Conservation (phyloP, 2,329 filamentous ascomycete genomes). For the Paecilomyces formosus region DNA sequence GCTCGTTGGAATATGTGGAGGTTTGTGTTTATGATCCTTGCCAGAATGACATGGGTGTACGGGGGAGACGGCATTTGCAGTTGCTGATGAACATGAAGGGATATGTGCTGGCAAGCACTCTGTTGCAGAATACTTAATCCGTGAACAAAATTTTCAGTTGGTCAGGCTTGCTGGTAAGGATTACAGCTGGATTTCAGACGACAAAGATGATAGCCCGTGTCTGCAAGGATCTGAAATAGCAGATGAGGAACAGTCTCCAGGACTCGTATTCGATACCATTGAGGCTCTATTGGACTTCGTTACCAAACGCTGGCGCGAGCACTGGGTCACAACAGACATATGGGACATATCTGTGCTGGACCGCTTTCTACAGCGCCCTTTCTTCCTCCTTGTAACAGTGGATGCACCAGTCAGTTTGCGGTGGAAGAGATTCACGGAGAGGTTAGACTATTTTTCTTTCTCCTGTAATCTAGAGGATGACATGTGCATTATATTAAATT, state of each 20-base stretch:
- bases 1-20: slow-evolving; percentile 46
- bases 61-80: not conserved
- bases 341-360: slow-evolving; percentile 67
- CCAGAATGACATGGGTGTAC: not conserved
- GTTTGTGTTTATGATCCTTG: slow-evolving; percentile 19
- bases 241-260: slow-evolving; percentile 11
- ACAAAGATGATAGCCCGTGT: slow-evolving; percentile 19
- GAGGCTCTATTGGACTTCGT: slow-evolving; percentile 74
- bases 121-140: slow-evolving; percentile 78
- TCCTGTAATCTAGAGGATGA: slow-evolving; percentile 29
- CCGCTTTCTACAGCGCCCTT: slow-evolving; percentile 68
- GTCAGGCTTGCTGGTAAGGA: slow-evolving; percentile 50
- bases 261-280: slow-evolving; percentile 50
- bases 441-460: slow-evolving; percentile 49
- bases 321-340: slow-evolving; percentile 82
- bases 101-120: slow-evolving; percentile 91
- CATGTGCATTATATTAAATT: slow-evolving; percentile 24
- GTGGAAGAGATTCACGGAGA: slow-evolving; percentile 67
- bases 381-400: slow-evolving; percentile 87
- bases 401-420: slow-evolving; percentile 81
- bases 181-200: slow-evolving; percentile 13
- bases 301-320: slow-evolving; percentile 72
- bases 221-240: slow-evolving; percentile 17
- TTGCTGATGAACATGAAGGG: slow-evolving; percentile 44
- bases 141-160: slow-evolving; percentile 72